Evolutionary conservation across 768 basidiomycete species (phyloP).

Genomic region (Gautieria morchelliformis): DNA sequence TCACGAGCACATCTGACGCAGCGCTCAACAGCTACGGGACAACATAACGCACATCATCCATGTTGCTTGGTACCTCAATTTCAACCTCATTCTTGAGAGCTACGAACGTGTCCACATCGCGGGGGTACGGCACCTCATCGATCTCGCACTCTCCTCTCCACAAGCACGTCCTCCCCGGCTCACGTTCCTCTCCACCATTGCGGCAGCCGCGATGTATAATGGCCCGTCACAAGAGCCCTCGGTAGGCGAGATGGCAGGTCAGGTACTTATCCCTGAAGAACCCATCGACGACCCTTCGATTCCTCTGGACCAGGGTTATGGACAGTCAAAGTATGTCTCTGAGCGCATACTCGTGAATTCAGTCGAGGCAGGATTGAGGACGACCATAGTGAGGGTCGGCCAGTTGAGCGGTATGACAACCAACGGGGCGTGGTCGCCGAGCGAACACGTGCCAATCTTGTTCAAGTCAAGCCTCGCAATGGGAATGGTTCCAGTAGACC

Average conservation of each 20-base stretch:
- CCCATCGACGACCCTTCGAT: constrained; percentile 20
- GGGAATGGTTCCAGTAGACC: too few relatives aligned
- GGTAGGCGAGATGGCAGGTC: too few relatives aligned
- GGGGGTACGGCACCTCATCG: constrained; percentile 11
- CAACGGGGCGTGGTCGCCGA: too few relatives aligned
- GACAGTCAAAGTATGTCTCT: constrained; percentile 29
- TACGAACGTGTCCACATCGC: constrained; percentile 10
- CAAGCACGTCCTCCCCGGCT: too few relatives aligned
- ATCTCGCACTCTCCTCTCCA: constrained; percentile 9
- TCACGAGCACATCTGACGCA: too few relatives aligned
- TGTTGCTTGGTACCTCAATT: constrained; percentile 10
- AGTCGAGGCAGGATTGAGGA: background rate
- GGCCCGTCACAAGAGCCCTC: too few relatives aligned
- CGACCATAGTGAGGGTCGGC: too few relatives aligned
- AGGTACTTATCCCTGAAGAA: constrained; percentile 21
- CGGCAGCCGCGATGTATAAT: background rate
- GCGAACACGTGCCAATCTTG: too few relatives aligned
- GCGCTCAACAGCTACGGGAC: background rate
- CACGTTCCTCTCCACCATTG: too few relatives aligned
- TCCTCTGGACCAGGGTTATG: constrained; percentile 33
- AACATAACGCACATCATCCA: constrained; percentile 9
- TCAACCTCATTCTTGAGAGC: constrained; percentile 2
- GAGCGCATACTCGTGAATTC: background rate
- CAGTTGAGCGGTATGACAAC: too few relatives aligned
- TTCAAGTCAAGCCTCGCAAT: too few relatives aligned